phyloP scores from a whole-genome alignment of 2,329 filamentous ascomycete species.

The Aquanectria penicillioides region DNA sequence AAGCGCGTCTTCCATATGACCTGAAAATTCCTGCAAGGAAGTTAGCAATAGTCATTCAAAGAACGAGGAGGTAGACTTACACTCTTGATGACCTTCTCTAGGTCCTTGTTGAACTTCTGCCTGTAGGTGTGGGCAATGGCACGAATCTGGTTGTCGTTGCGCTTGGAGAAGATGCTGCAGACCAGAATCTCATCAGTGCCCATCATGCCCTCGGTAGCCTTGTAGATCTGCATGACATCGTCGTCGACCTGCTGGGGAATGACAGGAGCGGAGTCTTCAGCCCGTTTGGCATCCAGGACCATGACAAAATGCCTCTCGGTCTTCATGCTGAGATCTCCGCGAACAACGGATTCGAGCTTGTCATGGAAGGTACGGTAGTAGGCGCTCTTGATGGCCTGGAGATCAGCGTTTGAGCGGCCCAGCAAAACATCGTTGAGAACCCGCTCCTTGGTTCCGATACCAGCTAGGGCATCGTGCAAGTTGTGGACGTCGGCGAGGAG shows the following conservation, averaged over 20 bases:
- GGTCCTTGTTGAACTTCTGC: slow-evolving; percentile 73
- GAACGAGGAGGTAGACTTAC: slow-evolving; percentile 54
- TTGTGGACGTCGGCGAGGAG: slow-evolving; percentile 79
- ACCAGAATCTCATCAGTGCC: slow-evolving; percentile 81
- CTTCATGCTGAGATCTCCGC: slow-evolving; percentile 83
- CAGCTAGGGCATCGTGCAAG: slow-evolving; percentile 77
- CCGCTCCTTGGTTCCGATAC: slow-evolving; percentile 85
- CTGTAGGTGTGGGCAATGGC: slow-evolving; percentile 82
- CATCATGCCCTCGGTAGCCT: slow-evolving; percentile 77
- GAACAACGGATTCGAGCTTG: slow-evolving; percentile 77
- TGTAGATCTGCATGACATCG: slow-evolving; percentile 81
- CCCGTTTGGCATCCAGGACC: slow-evolving; percentile 77
- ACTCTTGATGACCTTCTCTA: slow-evolving; percentile 79
- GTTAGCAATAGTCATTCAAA: slow-evolving; percentile 2
- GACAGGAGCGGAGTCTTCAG: slow-evolving; percentile 81
- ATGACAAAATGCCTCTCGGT: slow-evolving; percentile 88
- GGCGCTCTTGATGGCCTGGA: slow-evolving; percentile 83
- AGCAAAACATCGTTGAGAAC: slow-evolving; percentile 89
- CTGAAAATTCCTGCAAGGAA: slow-evolving; percentile 75
- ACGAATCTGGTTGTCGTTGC: slow-evolving; percentile 84
- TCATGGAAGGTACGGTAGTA: slow-evolving; percentile 76
- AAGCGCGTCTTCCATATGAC: slow-evolving; percentile 90
- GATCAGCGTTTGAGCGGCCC: slow-evolving; percentile 84
- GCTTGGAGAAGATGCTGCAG: slow-evolving; percentile 78
- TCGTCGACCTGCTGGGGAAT: slow-evolving; percentile 77